Percentiles rank a stretch among this genome's conserved stretches.
Conservation (phyloP, 2,329 filamentous ascomycete genomes). For the Claviceps sp. region DNA sequence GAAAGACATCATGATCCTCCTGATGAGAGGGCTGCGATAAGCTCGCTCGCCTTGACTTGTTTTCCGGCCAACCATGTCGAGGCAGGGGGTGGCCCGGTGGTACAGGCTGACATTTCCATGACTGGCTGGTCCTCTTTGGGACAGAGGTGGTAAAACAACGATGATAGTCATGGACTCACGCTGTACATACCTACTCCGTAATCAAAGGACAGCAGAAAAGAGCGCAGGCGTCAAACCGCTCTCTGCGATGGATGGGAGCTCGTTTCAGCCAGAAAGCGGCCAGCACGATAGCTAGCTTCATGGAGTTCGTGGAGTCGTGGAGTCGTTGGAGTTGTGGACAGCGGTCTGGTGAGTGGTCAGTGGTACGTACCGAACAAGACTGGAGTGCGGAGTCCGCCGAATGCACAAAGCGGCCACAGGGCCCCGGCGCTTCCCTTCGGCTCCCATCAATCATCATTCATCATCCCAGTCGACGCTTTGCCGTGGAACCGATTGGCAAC, state of each 20-base stretch:
- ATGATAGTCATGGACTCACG: too few species aligned
- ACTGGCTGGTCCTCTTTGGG: neutral
- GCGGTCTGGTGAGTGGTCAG: too few species aligned
- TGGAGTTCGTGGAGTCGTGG: too few species aligned
- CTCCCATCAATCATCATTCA: too few species aligned
- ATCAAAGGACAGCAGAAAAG: neutral
- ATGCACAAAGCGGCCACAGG: too few species aligned
- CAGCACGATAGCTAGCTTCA: too few species aligned
- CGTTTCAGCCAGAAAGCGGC: neutral
- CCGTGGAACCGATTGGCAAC: neutral
- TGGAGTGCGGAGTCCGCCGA: too few species aligned
- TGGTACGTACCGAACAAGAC: too few species aligned
- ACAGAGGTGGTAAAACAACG: neutral
- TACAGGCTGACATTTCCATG: neutral
- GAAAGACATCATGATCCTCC: neutral
- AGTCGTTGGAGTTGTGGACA: too few species aligned
- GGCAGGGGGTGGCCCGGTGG: neutral
- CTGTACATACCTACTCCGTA: too few species aligned
- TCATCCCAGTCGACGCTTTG: neutral
- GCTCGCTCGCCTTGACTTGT: neutral
- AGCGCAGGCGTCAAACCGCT: neutral
- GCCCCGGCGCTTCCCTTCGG: too few species aligned
- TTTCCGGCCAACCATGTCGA: constrained; percentile 4
- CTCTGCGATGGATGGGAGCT: neutral
- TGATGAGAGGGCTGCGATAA: neutral